A percentile compares a stretch with the other conserved stretches of the same genome.
Evolutionary conservation across 2,329 filamentous ascomycete species (phyloP).

Genomic region (Apiospora arundinis): DNA sequence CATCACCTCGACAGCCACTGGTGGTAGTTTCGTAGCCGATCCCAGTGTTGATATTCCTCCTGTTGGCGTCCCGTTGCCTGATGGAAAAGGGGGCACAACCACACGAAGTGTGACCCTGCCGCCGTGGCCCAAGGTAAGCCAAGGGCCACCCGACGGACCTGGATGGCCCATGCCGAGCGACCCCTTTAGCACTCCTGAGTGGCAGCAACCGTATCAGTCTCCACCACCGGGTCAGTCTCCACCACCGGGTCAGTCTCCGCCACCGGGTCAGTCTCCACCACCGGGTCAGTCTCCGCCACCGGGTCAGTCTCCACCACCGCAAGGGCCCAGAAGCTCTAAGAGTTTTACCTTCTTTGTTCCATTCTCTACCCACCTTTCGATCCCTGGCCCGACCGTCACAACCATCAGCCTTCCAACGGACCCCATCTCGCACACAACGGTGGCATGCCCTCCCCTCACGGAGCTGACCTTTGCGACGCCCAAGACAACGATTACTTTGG

Average conservation of each 20-base stretch:
- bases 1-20: constrained; percentile 21
- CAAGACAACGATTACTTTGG: neutral
- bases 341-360: neutral
- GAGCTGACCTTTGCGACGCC: neutral
- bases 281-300: too few species aligned
- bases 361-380: constrained; percentile 22
- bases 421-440: neutral
- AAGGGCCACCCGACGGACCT: constrained; percentile 2
- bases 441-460: neutral
- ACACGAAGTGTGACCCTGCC: constrained; percentile 30
- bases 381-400: constrained; percentile 25
- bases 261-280: too few species aligned
- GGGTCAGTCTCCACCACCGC: too few species aligned
- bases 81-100: constrained; percentile 27
- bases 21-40: neutral
- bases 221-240: too few species aligned
- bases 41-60: constrained; percentile 29
- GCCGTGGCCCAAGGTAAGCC: constrained; percentile 30
- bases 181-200: constrained; percentile 17
- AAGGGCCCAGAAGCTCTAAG: neutral
- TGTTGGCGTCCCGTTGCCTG: constrained; percentile 26
- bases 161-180: constrained; percentile 18
- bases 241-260: too few species aligned
- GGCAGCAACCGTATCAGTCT: too few species aligned
- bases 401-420: constrained; percentile 25